These are phyloP conservation scores for Alternaria rosae DNA, from an alignment of 2,329 filamentous ascomycete genomes.

Conservation along the genomic window DNA sequence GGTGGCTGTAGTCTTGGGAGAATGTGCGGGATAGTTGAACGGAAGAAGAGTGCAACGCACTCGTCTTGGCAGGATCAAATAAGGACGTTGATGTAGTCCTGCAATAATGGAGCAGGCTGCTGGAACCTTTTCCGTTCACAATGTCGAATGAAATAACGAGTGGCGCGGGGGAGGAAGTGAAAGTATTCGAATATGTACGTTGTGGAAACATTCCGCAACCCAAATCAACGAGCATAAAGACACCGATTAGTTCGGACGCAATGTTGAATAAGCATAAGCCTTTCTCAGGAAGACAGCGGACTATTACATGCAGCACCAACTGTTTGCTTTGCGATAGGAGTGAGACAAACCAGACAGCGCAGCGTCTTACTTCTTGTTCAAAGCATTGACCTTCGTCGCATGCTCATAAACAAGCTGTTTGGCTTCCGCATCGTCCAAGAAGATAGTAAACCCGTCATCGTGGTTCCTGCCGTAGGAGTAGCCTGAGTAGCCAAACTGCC, in stretches of 20 bases:
- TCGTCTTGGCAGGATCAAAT: background rate
- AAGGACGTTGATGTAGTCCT: background rate
- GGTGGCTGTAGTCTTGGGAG: background rate
- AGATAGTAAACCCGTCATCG: constrained; percentile 66
- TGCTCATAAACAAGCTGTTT: background rate
- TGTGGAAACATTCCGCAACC: background rate
- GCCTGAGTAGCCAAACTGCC: constrained; percentile 62
- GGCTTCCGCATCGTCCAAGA: constrained; percentile 51
- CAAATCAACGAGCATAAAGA: background rate
- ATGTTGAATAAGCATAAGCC: background rate
- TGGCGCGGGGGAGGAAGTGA: background rate
- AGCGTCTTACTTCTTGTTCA: background rate
- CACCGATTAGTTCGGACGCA: background rate
- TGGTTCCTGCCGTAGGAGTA: constrained; percentile 64
- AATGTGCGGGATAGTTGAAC: background rate
- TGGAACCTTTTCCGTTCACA: background rate
- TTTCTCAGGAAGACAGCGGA: background rate
- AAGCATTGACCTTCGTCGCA: constrained; percentile 2
- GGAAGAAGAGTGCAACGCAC: background rate
- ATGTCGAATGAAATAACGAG: background rate
- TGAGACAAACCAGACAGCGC: background rate
- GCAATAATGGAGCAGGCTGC: background rate
- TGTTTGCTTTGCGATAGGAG: background rate
- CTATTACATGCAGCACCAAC: background rate
- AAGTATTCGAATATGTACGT: background rate